These are phyloP conservation scores for Pisolithus orientalis DNA, from an alignment of 768 basidiomycete species.

Conservation along the genomic window DNA sequence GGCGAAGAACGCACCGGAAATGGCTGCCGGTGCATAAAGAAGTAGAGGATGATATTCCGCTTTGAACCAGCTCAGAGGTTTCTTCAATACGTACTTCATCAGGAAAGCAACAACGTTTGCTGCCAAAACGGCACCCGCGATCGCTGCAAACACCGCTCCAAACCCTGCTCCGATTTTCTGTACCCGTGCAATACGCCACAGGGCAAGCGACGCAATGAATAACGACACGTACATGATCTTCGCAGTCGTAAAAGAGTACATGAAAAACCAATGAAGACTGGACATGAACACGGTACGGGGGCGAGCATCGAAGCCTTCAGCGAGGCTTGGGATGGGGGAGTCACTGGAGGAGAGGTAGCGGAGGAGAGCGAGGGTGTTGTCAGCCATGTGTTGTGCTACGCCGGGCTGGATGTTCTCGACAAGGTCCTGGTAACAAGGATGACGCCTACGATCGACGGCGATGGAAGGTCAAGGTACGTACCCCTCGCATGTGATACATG, in stretches of 20 bases:
- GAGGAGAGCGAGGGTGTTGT: slow-evolving; percentile 78
- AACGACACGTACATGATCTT: slow-evolving; percentile 53
- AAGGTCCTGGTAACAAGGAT: slow-evolving; percentile 41
- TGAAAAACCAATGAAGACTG: slow-evolving; percentile 58
- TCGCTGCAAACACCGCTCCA: slow-evolving; percentile 43
- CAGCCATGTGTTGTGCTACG: slow-evolving; percentile 85
- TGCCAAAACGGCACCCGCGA: slow-evolving; percentile 51
- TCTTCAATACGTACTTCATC: slow-evolving; percentile 56
- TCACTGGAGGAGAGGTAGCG: slow-evolving; percentile 61
- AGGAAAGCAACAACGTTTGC: slow-evolving; percentile 70
- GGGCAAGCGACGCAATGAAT: slow-evolving; percentile 38
- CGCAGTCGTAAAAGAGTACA: slow-evolving; percentile 72
- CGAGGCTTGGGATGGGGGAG: slow-evolving; percentile 65
- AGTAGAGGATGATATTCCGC: slow-evolving; percentile 56
- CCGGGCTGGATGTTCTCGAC: slow-evolving; percentile 83
- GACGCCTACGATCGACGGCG: slow-evolving; percentile 1
- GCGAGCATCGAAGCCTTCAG: slow-evolving; percentile 34
- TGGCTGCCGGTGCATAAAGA: slow-evolving; percentile 70
- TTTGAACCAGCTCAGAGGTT: slow-evolving; percentile 83
- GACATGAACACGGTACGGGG: slow-evolving; percentile 77
- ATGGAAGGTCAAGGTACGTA: slow-evolving; percentile 18
- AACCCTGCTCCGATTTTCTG: slow-evolving; percentile 33
- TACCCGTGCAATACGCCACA: slow-evolving; percentile 32
- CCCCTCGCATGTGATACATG: slow-evolving; percentile 89
- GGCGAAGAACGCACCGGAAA: slow-evolving; percentile 49